Percentiles rank a stretch among this genome's conserved stretches.
Evolutionary conservation across 441 rosid species (phyloP).

Genomic region (Mallotus repandus): DNA sequence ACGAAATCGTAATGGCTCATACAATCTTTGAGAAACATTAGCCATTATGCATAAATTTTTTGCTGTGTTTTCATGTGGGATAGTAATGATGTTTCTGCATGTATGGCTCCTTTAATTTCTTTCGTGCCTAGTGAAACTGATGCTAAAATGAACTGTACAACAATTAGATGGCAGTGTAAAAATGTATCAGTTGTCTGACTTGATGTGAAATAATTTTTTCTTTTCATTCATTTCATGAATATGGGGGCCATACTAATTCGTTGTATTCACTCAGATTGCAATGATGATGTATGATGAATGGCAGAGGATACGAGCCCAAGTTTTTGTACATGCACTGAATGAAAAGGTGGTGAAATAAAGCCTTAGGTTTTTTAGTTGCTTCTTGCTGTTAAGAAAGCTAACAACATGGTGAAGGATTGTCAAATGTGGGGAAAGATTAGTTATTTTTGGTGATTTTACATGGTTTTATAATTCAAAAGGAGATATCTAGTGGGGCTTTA

Average conservation of each 20-base stretch:
- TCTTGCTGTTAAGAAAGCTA: conserved; percentile 20
- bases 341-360: conserved; percentile 59
- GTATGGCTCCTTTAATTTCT: neutral
- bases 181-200: neutral
- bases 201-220: conserved; percentile 21
- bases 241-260: conserved; percentile 45
- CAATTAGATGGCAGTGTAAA: conserved; percentile 6
- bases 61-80: neutral
- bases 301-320: conserved; percentile 47
- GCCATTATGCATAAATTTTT: neutral
- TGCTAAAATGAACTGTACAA: neutral
- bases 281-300: conserved; percentile 94
- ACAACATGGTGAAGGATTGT: neutral
- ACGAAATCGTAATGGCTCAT: neutral
- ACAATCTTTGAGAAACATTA: neutral
- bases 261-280: conserved; percentile 85
- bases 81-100: neutral
- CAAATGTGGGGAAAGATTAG: neutral
- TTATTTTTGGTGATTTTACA: neutral
- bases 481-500: neutral
- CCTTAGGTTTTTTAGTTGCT: conserved; percentile 33
- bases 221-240: conserved; percentile 23
- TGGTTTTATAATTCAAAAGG: neutral
- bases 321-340: conserved; percentile 56
- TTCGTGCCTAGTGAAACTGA: neutral